Base-by-base conservation (phyloP, 1,284 basidiomycete species). In the Exobasidium cylindrosporum region DNA sequence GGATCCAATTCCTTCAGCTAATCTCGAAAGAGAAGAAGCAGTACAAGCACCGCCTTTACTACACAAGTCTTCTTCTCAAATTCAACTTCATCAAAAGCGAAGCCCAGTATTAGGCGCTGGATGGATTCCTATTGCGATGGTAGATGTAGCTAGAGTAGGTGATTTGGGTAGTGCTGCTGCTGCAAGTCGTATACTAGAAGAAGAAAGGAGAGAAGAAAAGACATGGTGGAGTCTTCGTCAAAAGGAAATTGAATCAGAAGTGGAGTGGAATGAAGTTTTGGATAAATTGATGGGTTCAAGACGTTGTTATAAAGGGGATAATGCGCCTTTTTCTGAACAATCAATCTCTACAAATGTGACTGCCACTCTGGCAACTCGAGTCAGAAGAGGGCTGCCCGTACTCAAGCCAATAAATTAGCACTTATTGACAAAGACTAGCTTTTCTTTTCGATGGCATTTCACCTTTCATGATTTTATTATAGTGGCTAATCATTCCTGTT, bases 171-270 rank as follows among this genome's bases (percentile, higher is more conserved):
- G n/a, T 14, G 26, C 21, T 7, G 13, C 14, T 14, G 26, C 21
- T 13, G 47, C 47, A 4, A 28, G 17, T 50, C 21, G n/a, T 26
- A 24, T 24, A 50, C 26, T 21, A 24, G 62, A 60, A 26, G 47
- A 63, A 45, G 53, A 55, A 14, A 26, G 53, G 30, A 21, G 29
- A 28, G 53, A 55, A 28, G 53, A 55, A 28, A 26, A 23, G 24
- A 44, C 21, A 24, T 55, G 53, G 53, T 55, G 53, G 53, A 32
- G 40, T 21, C 32, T 55, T 14, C 53, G 53, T n/a, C 13, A 31
- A 26, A 21, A 31, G n/a, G 53, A 55, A 6, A 31, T 44, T 3
- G 32, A 55, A 28, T 17, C n/a, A 29, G 53, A 55, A 31, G 30
- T n/a, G 5, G 53, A 55, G 17, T 26, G 53, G 30, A 26, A 55